These are phyloP conservation scores for Didymella keratinophila DNA, from an alignment of 2,329 filamentous ascomycete species.

Conservation along the genomic window DNA sequence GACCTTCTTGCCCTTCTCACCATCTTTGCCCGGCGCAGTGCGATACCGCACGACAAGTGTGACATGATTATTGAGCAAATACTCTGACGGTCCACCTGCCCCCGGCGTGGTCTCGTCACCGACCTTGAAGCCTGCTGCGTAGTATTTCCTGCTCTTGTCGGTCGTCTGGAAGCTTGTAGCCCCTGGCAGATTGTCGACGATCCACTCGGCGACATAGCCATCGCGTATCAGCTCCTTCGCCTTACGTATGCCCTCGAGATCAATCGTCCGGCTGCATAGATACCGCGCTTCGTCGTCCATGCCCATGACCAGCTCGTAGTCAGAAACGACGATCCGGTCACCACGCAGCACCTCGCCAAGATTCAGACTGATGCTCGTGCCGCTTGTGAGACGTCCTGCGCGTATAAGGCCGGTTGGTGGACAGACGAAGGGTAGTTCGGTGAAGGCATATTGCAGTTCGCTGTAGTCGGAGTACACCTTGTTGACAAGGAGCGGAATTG, in stretches of 20 bases:
- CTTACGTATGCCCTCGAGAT: slow-evolving; percentile 69
- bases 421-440: slow-evolving; percentile 86
- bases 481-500: slow-evolving; percentile 86
- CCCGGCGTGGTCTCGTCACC: slow-evolving; percentile 75
- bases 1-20: slow-evolving; percentile 75
- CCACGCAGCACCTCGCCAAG: slow-evolving; percentile 87
- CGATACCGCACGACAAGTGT: slow-evolving; percentile 84
- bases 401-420: slow-evolving; percentile 74
- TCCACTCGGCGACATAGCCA: slow-evolving; percentile 91
- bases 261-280: slow-evolving; percentile 74
- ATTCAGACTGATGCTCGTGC: slow-evolving; percentile 81
- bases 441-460: slow-evolving; percentile 90
- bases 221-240: slow-evolving; percentile 76
- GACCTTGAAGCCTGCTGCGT: slow-evolving; percentile 88
- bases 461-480: slow-evolving; percentile 91
- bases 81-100: slow-evolving; percentile 66
- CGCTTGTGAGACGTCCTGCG: slow-evolving; percentile 73
- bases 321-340: slow-evolving; percentile 83
- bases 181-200: slow-evolving; percentile 88
- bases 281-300: slow-evolving; percentile 75
- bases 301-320: slow-evolving; percentile 81
- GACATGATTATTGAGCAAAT: slow-evolving; percentile 87
- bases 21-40: slow-evolving; percentile 71
- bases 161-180: slow-evolving; percentile 88
- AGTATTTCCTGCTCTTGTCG: slow-evolving; percentile 85